Evolutionary conservation across 306 rosid genomes (phyloP).

Genomic region (Begonia fuchsioides): DNA sequence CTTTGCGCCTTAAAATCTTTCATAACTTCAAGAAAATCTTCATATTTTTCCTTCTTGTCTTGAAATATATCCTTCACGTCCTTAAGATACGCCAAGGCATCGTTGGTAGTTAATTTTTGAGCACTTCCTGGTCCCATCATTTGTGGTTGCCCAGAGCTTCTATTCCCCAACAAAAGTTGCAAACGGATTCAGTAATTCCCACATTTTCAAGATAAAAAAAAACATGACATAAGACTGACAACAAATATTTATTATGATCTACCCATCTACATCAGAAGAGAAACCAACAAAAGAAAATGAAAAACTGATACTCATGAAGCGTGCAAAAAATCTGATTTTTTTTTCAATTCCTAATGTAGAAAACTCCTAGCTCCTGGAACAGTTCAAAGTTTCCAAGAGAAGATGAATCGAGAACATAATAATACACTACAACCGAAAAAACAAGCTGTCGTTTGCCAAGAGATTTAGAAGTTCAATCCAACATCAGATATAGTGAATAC

Average conservation of each 20-base stretch:
- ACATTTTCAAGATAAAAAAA: too few relatives aligned
- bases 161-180: slow-evolving; percentile 10
- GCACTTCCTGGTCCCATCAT: slow-evolving; percentile 42
- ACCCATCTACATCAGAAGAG: slow-evolving; percentile 1
- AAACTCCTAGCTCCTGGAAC: slow-evolving; percentile 4
- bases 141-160: slow-evolving; percentile 85
- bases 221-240: too few relatives aligned
- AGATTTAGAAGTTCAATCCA: slow-evolving; percentile 18
- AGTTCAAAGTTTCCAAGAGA: background rate
- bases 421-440: slow-evolving; percentile 9
- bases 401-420: slow-evolving; percentile 1
- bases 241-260: too few relatives aligned
- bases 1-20: slow-evolving; percentile 96
- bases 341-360: slow-evolving; percentile 12
- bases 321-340: slow-evolving; percentile 21
- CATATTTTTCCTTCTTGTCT: slow-evolving; percentile 80
- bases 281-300: slow-evolving; percentile 2
- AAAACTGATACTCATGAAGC: slow-evolving; percentile 5
- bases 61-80: slow-evolving; percentile 96
- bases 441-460: slow-evolving; percentile 3
- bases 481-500: slow-evolving; percentile 11
- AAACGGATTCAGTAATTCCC: slow-evolving; percentile 4
- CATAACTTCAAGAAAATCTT: slow-evolving; percentile 95
- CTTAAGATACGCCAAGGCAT: slow-evolving; percentile 83
- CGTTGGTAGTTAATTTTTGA: slow-evolving; percentile 84